Evolutionary conservation across 257 asterid genomes (phyloP), one percentile per base, ranked within the genome.

Genomic region (Primulina tabacum): DNA sequence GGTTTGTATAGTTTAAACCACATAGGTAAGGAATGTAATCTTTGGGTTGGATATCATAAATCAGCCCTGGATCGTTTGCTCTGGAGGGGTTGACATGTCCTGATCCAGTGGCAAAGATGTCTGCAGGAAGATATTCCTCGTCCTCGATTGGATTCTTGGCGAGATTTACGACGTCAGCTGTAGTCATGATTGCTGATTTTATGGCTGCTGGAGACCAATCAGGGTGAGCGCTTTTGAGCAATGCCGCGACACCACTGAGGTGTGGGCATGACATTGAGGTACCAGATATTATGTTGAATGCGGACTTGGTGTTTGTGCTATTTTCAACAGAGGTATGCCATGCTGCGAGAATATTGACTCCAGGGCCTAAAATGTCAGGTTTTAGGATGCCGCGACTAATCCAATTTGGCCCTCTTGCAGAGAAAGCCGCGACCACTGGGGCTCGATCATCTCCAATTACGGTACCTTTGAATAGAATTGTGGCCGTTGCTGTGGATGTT

Each of bases 341-440:
- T 6, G 89, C 85, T 0, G 88, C 89, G 0, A 86, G 71, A 58
- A 88, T 81, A 65, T 81, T 85, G 52, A 71, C 82, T 0, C 92
- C 94, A 0, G 94, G 96, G 53, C 89, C 89, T 4, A 87, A 37
- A 2, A 89, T 81, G 24, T 89, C 94, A 0, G 91, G 96, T 57
- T 89, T 89, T 24, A 89, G 58, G 53, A 89, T 87, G 0, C 93
- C 90, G 0, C 63, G 87, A 53, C 83, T 83, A 0, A 18, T n/a
- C 1, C 0, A 0, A 35, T 52, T 82, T 0, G 94, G 93, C 1
- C 91, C 96, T 6, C 89, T 64, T 2, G 89, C 64, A 0, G 95
- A 88, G 64, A 82, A 86, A 1, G 60, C 40, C 0, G 88, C 83
- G 20, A 88, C 84, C 0, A 32, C 17, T 0, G 92, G 95, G 24